phyloP scores from a whole-genome alignment of 2,329 filamentous ascomycete genomes.

The Arachnopeziza araneosa region DNA sequence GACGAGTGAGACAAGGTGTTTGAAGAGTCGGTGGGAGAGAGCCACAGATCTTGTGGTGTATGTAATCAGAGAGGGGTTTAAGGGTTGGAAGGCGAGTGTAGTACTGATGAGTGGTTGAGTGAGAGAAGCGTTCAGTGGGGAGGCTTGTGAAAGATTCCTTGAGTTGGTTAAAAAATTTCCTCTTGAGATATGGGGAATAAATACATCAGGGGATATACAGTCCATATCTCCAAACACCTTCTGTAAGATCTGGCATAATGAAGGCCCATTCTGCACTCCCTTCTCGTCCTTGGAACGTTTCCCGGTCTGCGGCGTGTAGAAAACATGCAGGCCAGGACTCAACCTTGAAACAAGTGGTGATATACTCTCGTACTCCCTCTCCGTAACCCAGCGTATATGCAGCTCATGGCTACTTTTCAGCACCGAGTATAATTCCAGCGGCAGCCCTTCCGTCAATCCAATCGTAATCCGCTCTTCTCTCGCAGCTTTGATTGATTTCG shows the following conservation, averaged over 20 bases:
- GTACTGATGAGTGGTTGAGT: slow-evolving; percentile 62
- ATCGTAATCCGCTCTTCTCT: slow-evolving; percentile 78
- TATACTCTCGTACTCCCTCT: slow-evolving; percentile 49
- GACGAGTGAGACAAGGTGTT: slow-evolving; percentile 43
- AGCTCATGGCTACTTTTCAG: slow-evolving; percentile 64
- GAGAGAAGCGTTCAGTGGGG: slow-evolving; percentile 55
- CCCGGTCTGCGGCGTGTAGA: slow-evolving; percentile 54
- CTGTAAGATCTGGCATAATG: slow-evolving; percentile 54
- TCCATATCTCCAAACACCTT: slow-evolving; percentile 50
- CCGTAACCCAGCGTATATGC: slow-evolving; percentile 73
- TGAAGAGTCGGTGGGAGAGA: slow-evolving; percentile 29
- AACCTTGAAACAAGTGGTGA: slow-evolving; percentile 70
- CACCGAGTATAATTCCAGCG: slow-evolving; percentile 55
- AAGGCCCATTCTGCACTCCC: slow-evolving; percentile 27
- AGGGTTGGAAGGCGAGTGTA: slow-evolving; percentile 59
- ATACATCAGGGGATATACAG: slow-evolving; percentile 48
- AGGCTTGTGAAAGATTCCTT: slow-evolving; percentile 58
- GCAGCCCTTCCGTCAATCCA: slow-evolving; percentile 62
- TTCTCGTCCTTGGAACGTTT: neutral
- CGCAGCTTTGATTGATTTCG: slow-evolving; percentile 59
- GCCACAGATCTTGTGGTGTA: slow-evolving; percentile 47
- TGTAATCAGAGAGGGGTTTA: slow-evolving; percentile 46
- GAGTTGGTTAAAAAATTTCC: slow-evolving; percentile 3
- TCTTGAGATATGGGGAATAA: neutral
- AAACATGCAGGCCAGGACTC: slow-evolving; percentile 76